Evolutionary conservation across 352 stramenopile species (phyloP).

Genomic region (Phytophthora gonapodyides): DNA sequence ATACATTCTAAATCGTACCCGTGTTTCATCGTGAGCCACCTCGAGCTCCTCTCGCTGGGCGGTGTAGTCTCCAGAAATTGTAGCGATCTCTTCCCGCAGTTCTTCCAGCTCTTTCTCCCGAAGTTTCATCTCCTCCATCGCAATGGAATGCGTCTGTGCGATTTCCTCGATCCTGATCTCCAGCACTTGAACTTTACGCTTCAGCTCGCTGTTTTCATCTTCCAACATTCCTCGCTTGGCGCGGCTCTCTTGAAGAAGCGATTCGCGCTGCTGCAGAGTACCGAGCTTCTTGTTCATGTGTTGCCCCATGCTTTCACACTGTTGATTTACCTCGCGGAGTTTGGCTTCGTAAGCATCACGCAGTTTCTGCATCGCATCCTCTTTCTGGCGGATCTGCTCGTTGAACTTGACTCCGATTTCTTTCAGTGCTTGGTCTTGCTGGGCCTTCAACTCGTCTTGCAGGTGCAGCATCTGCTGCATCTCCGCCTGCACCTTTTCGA

Average conservation of each 20-base stretch:
- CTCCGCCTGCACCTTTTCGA: constrained; percentile 62
- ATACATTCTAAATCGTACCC: constrained; percentile 47
- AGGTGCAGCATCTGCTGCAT: constrained; percentile 61
- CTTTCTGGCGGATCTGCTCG: constrained; percentile 73
- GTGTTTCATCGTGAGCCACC: constrained; percentile 51
- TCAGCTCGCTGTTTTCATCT: constrained; percentile 78
- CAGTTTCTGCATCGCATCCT: constrained; percentile 58
- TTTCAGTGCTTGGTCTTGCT: constrained; percentile 74
- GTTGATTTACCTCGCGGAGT: constrained; percentile 56
- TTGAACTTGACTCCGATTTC: constrained; percentile 58
- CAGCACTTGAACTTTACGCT: constrained; percentile 77
- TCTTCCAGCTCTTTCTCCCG: constrained; percentile 61
- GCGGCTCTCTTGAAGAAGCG: constrained; percentile 69
- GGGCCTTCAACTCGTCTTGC: constrained; percentile 57
- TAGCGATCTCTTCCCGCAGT: constrained; percentile 66
- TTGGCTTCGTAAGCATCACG: constrained; percentile 70
- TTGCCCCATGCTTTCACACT: constrained; percentile 73
- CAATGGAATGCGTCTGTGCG: constrained; percentile 61
- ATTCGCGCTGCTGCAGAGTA: constrained; percentile 68
- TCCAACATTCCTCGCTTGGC: constrained; percentile 58
- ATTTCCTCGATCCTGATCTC: constrained; percentile 82
- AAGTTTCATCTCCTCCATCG: constrained; percentile 62
- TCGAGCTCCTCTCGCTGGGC: constrained; percentile 65
- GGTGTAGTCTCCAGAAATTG: constrained; percentile 71
- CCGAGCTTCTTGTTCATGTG: constrained; percentile 80